Evolutionary conservation across 1,284 basidiomycete genomes (phyloP), one percentile per base, ranked within the genome.

Genomic region (Exobasidium cylindrosporum): DNA sequence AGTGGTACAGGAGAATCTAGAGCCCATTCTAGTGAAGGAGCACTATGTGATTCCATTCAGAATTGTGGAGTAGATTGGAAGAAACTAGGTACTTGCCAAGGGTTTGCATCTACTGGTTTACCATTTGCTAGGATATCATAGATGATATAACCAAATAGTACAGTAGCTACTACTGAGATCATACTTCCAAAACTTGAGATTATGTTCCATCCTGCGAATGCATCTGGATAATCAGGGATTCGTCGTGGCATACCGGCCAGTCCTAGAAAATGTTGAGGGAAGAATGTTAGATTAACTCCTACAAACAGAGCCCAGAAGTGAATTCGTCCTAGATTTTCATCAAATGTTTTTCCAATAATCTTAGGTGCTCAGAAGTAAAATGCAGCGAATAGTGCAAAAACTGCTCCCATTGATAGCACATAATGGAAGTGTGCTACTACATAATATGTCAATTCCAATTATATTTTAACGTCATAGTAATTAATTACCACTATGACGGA

Each of bases 81-180:
- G 70, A 70, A 80, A 62, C 63, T 64, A 55, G 78, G 79, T 49
- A 71, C 60, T 57, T 62, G 67, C 70, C 77, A 79, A 55, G 75
- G 73, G 65, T 80, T 76, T 57, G 66, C 62, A 67, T 68, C 57
- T 57, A 73, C 72, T 63, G 67, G 62, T 68, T 77, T 68, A 63
- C 73, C 73, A 54, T 71, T 69, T 63, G 68, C 69, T 58, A 80
- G 74, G 55, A 78, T 77, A 69, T 80, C 77, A 60, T 73, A 80
- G 61, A 80, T 71, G 53, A 77, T 66, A 60, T 79, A 79, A 62
- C 73, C 66, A 67, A 80, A 79, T 65, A 80, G 58, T 32, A 43
- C 65, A 60, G 77, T 80, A 63, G 76, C 77, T 32, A 75, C 66
- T 40, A 76, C 72, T 61, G 77, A 76, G 58, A 78, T 67, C 21